Conservation (phyloP, 352 stramenopile genomes). For the Phytophthora pisi region DNA sequence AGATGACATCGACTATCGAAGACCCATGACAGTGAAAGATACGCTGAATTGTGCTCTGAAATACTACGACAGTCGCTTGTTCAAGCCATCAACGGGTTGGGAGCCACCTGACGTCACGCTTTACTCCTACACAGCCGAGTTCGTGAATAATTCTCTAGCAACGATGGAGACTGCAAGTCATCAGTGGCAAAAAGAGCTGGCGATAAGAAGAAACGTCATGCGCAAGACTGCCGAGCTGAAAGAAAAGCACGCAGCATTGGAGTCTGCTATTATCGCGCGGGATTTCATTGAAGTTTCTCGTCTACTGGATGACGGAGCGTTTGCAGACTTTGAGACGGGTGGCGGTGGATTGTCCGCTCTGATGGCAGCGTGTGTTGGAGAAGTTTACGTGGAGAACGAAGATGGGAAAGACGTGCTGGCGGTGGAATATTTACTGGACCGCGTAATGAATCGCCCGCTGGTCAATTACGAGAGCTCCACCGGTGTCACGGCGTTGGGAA, state of each 20-base stretch:
- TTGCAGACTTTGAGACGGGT: conserved; percentile 69
- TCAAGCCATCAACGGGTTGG: conserved; percentile 39
- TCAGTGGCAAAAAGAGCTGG: conserved; percentile 40
- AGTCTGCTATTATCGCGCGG: conserved; percentile 46
- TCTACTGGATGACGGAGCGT: conserved; percentile 64
- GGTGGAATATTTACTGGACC: conserved; percentile 66
- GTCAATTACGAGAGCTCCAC: conserved; percentile 69
- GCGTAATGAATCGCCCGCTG: conserved; percentile 50
- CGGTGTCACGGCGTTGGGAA: conserved; percentile 50
- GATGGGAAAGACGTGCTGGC: conserved; percentile 60
- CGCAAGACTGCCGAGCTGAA: conserved; percentile 52
- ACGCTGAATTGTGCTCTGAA: conserved; percentile 55
- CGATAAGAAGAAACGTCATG: conserved; percentile 50
- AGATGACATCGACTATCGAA: conserved; percentile 12
- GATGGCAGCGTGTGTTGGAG: conserved; percentile 62
- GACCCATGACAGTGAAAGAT: conserved; percentile 50
- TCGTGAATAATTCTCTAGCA: conserved; percentile 35
- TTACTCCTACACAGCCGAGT: conserved; percentile 45
- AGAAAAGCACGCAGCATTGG: conserved; percentile 50
- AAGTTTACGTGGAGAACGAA: conserved; percentile 59
- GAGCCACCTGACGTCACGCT: conserved; percentile 26
- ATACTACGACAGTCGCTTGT: conserved; percentile 52
- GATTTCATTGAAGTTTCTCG: conserved; percentile 46
- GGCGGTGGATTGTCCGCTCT: conserved; percentile 45
- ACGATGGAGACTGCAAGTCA: conserved; percentile 23